Evolutionary conservation across 2,329 filamentous ascomycete genomes (phyloP).

Genomic region (Pseudopithomyces maydicus): DNA sequence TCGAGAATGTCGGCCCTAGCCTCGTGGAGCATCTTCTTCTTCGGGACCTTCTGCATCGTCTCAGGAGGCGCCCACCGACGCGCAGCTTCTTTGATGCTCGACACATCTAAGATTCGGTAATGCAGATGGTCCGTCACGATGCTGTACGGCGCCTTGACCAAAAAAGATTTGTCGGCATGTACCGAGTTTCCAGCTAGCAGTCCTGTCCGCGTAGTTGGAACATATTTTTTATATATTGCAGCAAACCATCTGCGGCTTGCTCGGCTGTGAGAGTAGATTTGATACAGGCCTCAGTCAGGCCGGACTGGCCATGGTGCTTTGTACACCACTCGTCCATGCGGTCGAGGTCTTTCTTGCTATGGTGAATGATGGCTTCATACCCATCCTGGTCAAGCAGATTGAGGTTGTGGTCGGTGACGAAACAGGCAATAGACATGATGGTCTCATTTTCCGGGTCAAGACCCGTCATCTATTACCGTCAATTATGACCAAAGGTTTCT

Average conservation of each 20-base stretch:
- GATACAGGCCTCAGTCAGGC: constrained; percentile 77
- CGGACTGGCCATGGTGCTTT: constrained; percentile 76
- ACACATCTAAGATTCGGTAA: constrained; percentile 91
- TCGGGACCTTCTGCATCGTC: constrained; percentile 66
- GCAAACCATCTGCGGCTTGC: constrained; percentile 72
- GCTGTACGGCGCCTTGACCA: constrained; percentile 75
- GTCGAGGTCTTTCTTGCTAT: constrained; percentile 70
- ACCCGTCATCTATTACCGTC: constrained; percentile 80
- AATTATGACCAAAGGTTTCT: constrained; percentile 4
- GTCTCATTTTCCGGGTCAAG: constrained; percentile 77
- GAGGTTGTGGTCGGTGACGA: constrained; percentile 82
- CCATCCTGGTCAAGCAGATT: constrained; percentile 75
- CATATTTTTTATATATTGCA: constrained; percentile 77
- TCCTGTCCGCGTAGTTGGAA: constrained; percentile 69
- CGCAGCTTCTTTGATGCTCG: constrained; percentile 87
- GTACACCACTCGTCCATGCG: constrained; percentile 91
- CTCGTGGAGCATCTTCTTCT: constrained; percentile 78
- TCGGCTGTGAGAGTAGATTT: constrained; percentile 73
- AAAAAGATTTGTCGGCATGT: constrained; percentile 84
- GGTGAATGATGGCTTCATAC: constrained; percentile 81
- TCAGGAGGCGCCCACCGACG: constrained; percentile 75
- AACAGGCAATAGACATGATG: constrained; percentile 90
- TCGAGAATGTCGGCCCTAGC: constrained; percentile 90
- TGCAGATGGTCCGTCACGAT: constrained; percentile 77
- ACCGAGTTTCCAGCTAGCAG: constrained; percentile 92